phyloP scores from a whole-genome alignment of 2,329 filamentous ascomycete species.

The Penicillium sp. region DNA sequence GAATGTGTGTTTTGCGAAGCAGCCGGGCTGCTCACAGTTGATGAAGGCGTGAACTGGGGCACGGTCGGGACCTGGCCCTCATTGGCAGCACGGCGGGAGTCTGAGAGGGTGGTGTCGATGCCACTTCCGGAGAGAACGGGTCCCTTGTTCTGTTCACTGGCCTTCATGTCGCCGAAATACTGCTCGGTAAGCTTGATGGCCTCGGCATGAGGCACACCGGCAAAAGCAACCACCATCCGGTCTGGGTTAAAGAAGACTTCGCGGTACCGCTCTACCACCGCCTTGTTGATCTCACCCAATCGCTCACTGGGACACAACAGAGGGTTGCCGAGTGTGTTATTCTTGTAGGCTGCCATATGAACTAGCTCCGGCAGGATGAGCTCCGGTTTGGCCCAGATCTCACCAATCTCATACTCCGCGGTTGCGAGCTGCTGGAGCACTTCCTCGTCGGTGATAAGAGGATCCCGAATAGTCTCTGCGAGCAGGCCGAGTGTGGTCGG shows the following conservation, averaged over 20 bases:
- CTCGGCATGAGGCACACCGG: conserved; percentile 75
- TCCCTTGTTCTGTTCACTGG: conserved; percentile 46
- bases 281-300: conserved; percentile 65
- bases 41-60: conserved; percentile 40
- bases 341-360: conserved; percentile 91
- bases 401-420: conserved; percentile 88
- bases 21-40: conserved; percentile 32
- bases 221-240: conserved; percentile 89
- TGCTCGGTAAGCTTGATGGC: conserved; percentile 75
- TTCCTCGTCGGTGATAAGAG: conserved; percentile 78
- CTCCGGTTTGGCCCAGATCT: conserved; percentile 97
- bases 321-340: conserved; percentile 93
- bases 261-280: conserved; percentile 71
- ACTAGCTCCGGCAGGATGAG: conserved; percentile 92
- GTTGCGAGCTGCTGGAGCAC: conserved; percentile 82
- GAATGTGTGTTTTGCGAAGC: conserved; percentile 48
- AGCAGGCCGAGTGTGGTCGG: conserved; percentile 75
- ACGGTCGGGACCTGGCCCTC: conserved; percentile 34
- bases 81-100: conserved; percentile 23
- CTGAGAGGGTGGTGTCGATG: conserved; percentile 50
- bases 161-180: conserved; percentile 87
- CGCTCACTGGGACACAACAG: conserved; percentile 84
- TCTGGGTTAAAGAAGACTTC: conserved; percentile 82
- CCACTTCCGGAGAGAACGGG: conserved; percentile 52
- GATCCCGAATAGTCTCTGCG: conserved; percentile 88